These are phyloP conservation scores for Turnera subulata DNA, from an alignment of 345 rosid species.

Conservation along the genomic window DNA sequence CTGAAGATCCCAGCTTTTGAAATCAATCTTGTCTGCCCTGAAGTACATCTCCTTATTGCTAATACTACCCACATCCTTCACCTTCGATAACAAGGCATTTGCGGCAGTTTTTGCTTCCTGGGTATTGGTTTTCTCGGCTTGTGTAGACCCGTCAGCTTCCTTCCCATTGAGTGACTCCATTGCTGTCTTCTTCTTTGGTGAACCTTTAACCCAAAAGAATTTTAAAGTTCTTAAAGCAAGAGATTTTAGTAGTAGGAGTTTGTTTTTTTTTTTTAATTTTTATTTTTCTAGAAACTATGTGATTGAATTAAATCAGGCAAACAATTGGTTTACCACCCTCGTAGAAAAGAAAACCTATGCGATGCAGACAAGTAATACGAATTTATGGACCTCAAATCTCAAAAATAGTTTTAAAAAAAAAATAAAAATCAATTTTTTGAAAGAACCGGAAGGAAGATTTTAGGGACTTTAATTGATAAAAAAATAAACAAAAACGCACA, in stretches of 20 bases:
- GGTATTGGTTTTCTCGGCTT: slow-evolving; percentile 1
- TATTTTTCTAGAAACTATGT: too few species aligned
- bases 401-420: too few species aligned
- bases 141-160: slow-evolving; percentile 8
- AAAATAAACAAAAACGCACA: background rate
- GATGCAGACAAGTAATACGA: too few species aligned
- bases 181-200: background rate
- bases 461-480: too few species aligned
- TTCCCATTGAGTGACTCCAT: slow-evolving; percentile 18
- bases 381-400: too few species aligned
- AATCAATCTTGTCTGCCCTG: slow-evolving; percentile 31
- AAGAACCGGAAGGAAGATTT: too few species aligned
- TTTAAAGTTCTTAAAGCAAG: too few species aligned
- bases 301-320: background rate
- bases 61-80: slow-evolving; percentile 15
- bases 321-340: background rate
- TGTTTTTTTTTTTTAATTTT: background rate
- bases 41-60: slow-evolving; percentile 20
- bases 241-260: background rate
- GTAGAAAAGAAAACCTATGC: background rate
- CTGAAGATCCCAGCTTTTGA: slow-evolving; percentile 31
- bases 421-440: too few species aligned
- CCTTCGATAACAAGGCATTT: slow-evolving; percentile 4
- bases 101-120: background rate
- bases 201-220: too few species aligned